Conservation (phyloP, 495 filamentous ascomycete species). For the Penicillium argentinense region DNA sequence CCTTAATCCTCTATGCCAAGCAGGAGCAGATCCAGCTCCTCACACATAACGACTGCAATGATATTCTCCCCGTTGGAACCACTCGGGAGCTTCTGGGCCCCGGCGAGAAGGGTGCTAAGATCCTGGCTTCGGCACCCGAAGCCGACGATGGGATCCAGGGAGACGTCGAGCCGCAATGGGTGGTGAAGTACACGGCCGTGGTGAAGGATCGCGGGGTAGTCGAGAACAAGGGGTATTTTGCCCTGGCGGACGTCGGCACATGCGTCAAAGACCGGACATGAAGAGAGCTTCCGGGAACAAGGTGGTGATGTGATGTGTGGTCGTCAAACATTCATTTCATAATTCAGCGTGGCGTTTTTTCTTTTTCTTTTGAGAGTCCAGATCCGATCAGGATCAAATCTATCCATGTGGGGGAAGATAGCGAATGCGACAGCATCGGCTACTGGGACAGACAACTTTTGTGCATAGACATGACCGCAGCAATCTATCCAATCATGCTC, state of each 20-base stretch:
- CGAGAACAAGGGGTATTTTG: conserved; percentile 98
- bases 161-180: conserved; percentile 85
- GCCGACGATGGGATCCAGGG: conserved; percentile 57
- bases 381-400: conserved; percentile 9
- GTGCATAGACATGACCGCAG: conserved; percentile 6
- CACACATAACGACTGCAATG: conserved; percentile 91
- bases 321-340: conserved; percentile 21
- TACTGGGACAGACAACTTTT: too few relatives aligned
- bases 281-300: neutral
- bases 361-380: conserved; percentile 14
- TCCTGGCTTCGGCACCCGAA: conserved; percentile 56
- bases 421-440: too few relatives aligned
- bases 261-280: conserved; percentile 34
- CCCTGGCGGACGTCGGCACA: conserved; percentile 66
- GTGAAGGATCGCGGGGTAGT: conserved; percentile 94
- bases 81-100: conserved; percentile 77
- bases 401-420: conserved; percentile 6
- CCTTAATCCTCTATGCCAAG: conserved; percentile 81
- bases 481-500: conserved; percentile 82
- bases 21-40: conserved; percentile 81
- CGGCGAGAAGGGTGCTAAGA: conserved; percentile 60
- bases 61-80: conserved; percentile 84
- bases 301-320: too few relatives aligned
- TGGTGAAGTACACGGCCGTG: conserved; percentile 98
- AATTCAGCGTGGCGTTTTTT: conserved; percentile 38